Conservation (phyloP, 495 filamentous ascomycete species). For the Aeminium ludgeri region DNA sequence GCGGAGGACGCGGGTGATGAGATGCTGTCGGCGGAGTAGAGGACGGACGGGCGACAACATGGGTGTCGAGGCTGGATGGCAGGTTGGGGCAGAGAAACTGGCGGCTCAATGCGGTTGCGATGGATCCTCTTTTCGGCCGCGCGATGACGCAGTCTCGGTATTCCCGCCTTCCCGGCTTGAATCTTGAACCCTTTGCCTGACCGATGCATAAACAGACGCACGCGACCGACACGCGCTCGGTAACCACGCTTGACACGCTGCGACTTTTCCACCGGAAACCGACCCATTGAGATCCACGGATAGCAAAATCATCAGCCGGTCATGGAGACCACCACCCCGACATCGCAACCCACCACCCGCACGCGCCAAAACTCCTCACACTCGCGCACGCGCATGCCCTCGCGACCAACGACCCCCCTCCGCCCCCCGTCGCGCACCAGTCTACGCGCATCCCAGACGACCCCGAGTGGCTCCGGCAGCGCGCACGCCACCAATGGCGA, state of each 20-base stretch:
- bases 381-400: constrained; percentile 42
- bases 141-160: no score
- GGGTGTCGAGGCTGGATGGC: no score
- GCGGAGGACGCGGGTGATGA: neutral
- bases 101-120: no score
- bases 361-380: constrained; percentile 11
- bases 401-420: constrained; percentile 82
- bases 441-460: constrained; percentile 43
- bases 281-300: neutral
- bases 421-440: constrained; percentile 82
- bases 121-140: no score
- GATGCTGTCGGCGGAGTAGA: neutral
- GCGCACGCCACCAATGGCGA: constrained; percentile 32
- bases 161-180: no score
- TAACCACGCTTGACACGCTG: no score
- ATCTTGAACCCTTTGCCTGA: no score
- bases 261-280: no score
- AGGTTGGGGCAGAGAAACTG: no score
- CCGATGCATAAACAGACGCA: no score
- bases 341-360: neutral
- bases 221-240: no score
- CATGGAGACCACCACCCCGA: constrained; percentile 10
- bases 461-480: constrained; percentile 4
- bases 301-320: neutral
- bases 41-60: neutral